Evolutionary conservation across 2,329 filamentous ascomycete genomes (phyloP).

Genomic region (Pezicula radicicola): DNA sequence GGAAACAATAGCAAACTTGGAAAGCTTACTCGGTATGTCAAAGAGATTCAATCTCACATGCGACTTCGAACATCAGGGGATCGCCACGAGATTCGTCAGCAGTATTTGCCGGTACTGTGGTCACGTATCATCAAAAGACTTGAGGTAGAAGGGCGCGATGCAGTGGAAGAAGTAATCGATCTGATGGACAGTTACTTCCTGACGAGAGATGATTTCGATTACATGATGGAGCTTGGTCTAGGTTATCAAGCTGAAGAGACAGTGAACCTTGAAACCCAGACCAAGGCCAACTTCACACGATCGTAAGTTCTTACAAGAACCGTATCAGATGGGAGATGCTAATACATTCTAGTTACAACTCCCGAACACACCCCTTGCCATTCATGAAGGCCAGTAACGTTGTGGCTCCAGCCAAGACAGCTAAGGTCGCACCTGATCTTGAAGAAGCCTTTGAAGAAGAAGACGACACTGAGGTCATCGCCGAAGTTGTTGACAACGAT

Average conservation of each 20-base stretch:
- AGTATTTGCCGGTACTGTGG: slow-evolving; percentile 90
- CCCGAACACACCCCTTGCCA: slow-evolving; percentile 80
- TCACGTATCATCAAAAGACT: slow-evolving; percentile 72
- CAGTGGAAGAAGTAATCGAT: slow-evolving; percentile 79
- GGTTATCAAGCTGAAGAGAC: slow-evolving; percentile 75
- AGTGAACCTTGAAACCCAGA: slow-evolving; percentile 77
- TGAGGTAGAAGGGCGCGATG: slow-evolving; percentile 75
- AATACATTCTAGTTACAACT: slow-evolving; percentile 66
- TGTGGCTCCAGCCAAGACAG: slow-evolving; percentile 65
- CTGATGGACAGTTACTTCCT: slow-evolving; percentile 97
- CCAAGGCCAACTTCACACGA: slow-evolving; percentile 87
- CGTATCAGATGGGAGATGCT: not conserved
- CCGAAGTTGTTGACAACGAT: slow-evolving; percentile 49
- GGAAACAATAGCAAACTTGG: slow-evolving; percentile 89
- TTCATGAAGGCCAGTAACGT: slow-evolving; percentile 93
- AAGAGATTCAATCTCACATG: slow-evolving; percentile 97
- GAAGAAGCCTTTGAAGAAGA: slow-evolving; percentile 96
- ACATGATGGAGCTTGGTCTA: slow-evolving; percentile 85
- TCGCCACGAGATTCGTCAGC: slow-evolving; percentile 88
- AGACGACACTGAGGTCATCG: slow-evolving; percentile 67
- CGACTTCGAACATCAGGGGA: slow-evolving; percentile 86
- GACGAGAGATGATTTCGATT: slow-evolving; percentile 92
- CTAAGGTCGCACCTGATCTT: slow-evolving; percentile 81
- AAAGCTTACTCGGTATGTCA: slow-evolving; percentile 75
- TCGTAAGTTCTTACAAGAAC: slow-evolving; percentile 54